Evolutionary conservation across 352 stramenopile genomes (phyloP), one percentile per base, ranked within the genome.

Genomic region (Globisporangium paddicum): DNA sequence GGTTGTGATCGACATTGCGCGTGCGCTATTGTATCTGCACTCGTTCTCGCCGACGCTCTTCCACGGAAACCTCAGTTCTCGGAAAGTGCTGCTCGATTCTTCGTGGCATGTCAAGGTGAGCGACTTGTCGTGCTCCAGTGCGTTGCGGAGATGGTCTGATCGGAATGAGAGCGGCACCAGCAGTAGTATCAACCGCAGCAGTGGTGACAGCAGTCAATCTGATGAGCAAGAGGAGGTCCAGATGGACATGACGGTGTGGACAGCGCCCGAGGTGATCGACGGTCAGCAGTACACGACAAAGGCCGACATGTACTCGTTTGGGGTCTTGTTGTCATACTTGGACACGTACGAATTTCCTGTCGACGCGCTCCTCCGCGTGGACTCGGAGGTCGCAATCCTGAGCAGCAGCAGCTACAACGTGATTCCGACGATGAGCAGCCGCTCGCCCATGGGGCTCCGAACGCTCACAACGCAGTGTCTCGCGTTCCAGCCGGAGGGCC

Each of bases 181-280:
- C 38, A 44, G 38, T 8, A 5, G 35, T 41, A n/a, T 7, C 42
- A 49, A n/a, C n/a, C n/a, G n/a, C n/a, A n/a, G n/a, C n/a, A n/a
- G n/a, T n/a, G n/a, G 46, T 34, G 30, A 26, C 16, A 52, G 46
- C 8, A 52, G 46, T 18, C 46, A 38, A 2, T 25, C 13, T 7
- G 46, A 10, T 19, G 13, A 28, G 19, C 26, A 38, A 18, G 62
- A 62, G 5, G 65, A 72, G 9, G 64, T 81, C 52, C 72, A 67
- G 38, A 72, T 81, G 55, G 69, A 81, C 32, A 81, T 81, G 72
- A 81, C 58, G 0, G 68, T 81, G 28, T 81, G 69, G 72, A 76
- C 72, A 10, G 69, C 71, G 0, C 68, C 71, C 0, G 71, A 79
- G 26, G 71, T 79, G 4, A 61, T 79, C 3, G 71, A 79, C 26